Conservation (phyloP, 2,329 filamentous ascomycete species). For the Fusarium succisae region DNA sequence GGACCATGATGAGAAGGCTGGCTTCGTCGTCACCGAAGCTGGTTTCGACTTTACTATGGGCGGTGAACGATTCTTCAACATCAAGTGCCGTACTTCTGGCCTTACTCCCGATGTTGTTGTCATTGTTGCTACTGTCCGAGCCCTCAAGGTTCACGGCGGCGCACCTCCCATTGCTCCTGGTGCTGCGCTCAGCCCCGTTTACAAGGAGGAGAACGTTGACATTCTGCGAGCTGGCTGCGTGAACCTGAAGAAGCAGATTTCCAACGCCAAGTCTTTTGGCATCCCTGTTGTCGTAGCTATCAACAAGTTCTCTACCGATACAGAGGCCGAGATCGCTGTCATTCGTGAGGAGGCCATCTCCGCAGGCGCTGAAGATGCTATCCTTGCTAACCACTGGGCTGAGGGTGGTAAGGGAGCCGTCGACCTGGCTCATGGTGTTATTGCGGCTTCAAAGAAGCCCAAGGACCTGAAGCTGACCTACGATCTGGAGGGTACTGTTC, state of each 20-base stretch:
- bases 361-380: constrained; percentile 92
- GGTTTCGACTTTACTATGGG: constrained; percentile 99
- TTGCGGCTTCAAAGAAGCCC: constrained; percentile 82
- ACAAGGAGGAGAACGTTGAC: constrained; percentile 93
- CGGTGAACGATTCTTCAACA: constrained; percentile 99
- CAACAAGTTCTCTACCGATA: constrained; percentile 96
- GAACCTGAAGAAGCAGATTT: constrained; percentile 95
- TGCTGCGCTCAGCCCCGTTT: constrained; percentile 84
- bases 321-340: constrained; percentile 87
- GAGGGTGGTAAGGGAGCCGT: constrained; percentile 91
- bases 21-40: constrained; percentile 95
- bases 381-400: constrained; percentile 96
- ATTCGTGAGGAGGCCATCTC: constrained; percentile 91
- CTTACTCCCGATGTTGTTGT: constrained; percentile 93
- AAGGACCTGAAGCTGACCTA: constrained; percentile 93
- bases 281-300: constrained; percentile 96
- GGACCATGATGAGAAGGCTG: constrained; percentile 81
- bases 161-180: constrained; percentile 93
- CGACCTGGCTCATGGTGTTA: constrained; percentile 86
- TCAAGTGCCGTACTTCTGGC: constrained; percentile 96
- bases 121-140: constrained; percentile 93
- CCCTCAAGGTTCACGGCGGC: constrained; percentile 95
- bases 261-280: constrained; percentile 88
- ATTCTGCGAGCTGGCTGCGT: constrained; percentile 89
- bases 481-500: constrained; percentile 77